phyloP scores from a whole-genome alignment of 2,329 filamentous ascomycete genomes.

The Calonectria leucothoes region DNA sequence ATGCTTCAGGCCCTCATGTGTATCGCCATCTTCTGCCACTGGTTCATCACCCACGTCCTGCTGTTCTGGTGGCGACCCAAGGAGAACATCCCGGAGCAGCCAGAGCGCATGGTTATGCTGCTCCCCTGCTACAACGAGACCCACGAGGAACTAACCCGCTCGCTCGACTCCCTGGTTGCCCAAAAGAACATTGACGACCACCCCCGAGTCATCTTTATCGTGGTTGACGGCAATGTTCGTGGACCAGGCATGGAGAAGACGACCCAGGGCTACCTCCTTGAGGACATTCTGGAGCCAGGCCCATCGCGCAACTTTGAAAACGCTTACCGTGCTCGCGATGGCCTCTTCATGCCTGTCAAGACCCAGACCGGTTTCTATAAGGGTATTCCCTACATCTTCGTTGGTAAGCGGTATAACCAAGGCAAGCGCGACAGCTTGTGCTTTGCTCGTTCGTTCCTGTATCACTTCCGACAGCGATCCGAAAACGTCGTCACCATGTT shows the following conservation, averaged over 20 bases:
- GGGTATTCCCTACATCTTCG: slow-evolving; percentile 58
- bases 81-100: slow-evolving; percentile 49
- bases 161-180: slow-evolving; percentile 57
- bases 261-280: slow-evolving; percentile 58
- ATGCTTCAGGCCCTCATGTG: slow-evolving; percentile 57
- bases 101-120: slow-evolving; percentile 57
- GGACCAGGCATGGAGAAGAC: slow-evolving; percentile 61
- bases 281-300: slow-evolving; percentile 57
- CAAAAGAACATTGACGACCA: slow-evolving; percentile 57
- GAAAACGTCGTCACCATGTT: slow-evolving; percentile 58
- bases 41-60: slow-evolving; percentile 44
- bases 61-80: slow-evolving; percentile 46
- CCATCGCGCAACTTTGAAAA: slow-evolving; percentile 50
- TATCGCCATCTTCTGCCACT: slow-evolving; percentile 49
- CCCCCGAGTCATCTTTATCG: slow-evolving; percentile 57
- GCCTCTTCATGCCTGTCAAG: slow-evolving; percentile 58
- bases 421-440: slow-evolving; percentile 63
- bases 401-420: slow-evolving; percentile 62
- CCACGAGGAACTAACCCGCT: slow-evolving; percentile 54
- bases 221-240: slow-evolving; percentile 60
- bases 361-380: slow-evolving; percentile 57
- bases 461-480: slow-evolving; percentile 58
- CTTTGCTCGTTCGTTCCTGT: slow-evolving; percentile 60
- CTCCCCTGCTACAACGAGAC: slow-evolving; percentile 64
- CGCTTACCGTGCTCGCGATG: slow-evolving; percentile 59